Evolutionary conservation across 805 yeast species (phyloP).

Genomic region (Teunomyces atbi): DNA sequence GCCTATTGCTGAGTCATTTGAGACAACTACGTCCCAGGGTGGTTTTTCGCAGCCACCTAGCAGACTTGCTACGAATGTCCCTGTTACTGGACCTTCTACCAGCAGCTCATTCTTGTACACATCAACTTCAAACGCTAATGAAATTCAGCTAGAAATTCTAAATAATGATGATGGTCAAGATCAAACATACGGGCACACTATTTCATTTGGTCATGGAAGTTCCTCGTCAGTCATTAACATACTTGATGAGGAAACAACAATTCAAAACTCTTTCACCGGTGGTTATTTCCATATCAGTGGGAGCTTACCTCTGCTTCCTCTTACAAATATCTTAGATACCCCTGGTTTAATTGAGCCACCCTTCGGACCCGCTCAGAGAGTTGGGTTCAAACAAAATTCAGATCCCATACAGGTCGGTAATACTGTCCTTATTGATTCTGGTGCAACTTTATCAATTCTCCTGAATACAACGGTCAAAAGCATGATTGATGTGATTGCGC

Average conservation of each 20-base stretch:
- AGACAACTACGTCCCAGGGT: background rate
- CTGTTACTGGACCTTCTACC: no score
- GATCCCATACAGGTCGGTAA: background rate
- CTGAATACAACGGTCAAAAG: slow-evolving; percentile 27
- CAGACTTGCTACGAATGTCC: background rate
- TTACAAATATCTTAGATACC: background rate
- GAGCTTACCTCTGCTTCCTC: background rate
- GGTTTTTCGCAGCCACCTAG: background rate
- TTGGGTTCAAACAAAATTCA: background rate
- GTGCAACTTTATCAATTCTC: slow-evolving; percentile 50
- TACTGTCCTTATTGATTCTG: slow-evolving; percentile 52
- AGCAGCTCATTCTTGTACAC: no score
- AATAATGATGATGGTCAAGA: no score
- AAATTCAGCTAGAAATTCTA: no score
- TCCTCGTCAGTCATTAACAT: no score
- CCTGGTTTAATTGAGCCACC: background rate
- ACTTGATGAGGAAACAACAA: no score
- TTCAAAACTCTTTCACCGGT: no score
- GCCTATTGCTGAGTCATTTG: background rate
- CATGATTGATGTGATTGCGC: slow-evolving; percentile 8
- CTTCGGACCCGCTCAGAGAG: background rate
- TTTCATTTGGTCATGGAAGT: no score
- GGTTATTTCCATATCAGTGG: no score
- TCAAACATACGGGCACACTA: no score
- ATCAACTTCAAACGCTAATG: no score